phyloP scores from a whole-genome alignment of 176 grass and related monocot species.

The Oryza australiensis region DNA sequence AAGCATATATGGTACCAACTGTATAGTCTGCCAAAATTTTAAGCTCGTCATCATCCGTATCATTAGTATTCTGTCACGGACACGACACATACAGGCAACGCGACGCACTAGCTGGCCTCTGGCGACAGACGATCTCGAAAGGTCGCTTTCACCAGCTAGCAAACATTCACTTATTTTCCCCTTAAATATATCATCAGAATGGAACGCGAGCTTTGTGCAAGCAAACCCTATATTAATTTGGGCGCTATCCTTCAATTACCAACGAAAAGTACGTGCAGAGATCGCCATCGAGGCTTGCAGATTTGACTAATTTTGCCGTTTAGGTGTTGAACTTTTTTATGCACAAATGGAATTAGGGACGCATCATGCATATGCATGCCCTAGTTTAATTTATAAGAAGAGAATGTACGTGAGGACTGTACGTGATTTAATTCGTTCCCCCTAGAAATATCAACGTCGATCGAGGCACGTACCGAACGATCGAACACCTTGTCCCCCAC shows the following conservation, averaged over 20 bases:
- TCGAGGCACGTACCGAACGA: not conserved
- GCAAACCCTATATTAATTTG: not conserved
- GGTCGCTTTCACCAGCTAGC: not conserved
- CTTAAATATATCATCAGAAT: not conserved
- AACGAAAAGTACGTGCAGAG: not conserved
- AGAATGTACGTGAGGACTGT: not conserved
- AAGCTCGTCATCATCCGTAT: not conserved
- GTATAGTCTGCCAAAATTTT: not conserved
- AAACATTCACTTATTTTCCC: not conserved
- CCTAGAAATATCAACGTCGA: not conserved
- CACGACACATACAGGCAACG: not conserved
- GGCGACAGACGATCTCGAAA: not conserved
- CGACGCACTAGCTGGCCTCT: not conserved
- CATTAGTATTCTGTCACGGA: not conserved
- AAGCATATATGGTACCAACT: not conserved
- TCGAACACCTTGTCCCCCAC: not conserved
- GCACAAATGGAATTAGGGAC: not conserved
- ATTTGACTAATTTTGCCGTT: not conserved
- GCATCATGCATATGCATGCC: not conserved
- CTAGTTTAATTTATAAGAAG: not conserved
- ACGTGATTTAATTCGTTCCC: not conserved
- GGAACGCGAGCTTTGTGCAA: not conserved
- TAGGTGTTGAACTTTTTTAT: not conserved
- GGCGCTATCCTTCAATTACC: not conserved
- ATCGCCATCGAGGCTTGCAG: not conserved